Evolutionary conservation across 352 stramenopile genomes (phyloP).

Genomic region (Pythium coloratum): DNA sequence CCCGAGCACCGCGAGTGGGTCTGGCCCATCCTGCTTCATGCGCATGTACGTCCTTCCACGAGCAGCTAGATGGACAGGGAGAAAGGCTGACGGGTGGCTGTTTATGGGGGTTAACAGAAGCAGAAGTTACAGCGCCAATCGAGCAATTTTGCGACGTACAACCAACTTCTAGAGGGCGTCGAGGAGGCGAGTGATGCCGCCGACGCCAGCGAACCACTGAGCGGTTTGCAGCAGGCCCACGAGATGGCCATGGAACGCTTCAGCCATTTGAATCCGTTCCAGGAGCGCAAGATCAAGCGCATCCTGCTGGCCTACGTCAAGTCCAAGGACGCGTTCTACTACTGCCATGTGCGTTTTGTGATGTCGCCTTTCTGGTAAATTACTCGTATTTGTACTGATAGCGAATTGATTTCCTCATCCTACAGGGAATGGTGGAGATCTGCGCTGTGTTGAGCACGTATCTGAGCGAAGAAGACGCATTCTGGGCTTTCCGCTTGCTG

Average conservation of each 20-base stretch:
- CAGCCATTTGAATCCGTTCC: constrained; percentile 75
- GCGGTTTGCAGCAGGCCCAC: constrained; percentile 62
- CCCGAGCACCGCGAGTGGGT: constrained; percentile 75
- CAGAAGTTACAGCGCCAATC: constrained; percentile 60
- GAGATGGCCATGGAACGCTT: constrained; percentile 81
- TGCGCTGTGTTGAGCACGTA: constrained; percentile 77
- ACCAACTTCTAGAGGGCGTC: constrained; percentile 45
- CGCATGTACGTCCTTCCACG: constrained; percentile 30
- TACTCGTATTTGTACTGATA: not conserved
- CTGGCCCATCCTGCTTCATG: constrained; percentile 73
- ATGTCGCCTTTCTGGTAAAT: not conserved
- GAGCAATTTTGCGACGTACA: constrained; percentile 48
- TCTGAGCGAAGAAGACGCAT: constrained; percentile 74
- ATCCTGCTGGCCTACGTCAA: constrained; percentile 78
- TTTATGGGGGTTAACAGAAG: constrained; percentile 27
- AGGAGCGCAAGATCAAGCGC: constrained; percentile 82
- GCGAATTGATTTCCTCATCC: not conserved
- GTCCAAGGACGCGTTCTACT: constrained; percentile 67
- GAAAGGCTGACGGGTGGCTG: no score
- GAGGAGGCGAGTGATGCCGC: constrained; percentile 27
- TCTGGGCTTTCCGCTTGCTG: constrained; percentile 73
- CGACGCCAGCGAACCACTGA: constrained; percentile 36
- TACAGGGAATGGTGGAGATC: constrained; percentile 76
- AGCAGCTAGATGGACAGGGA: not conserved
- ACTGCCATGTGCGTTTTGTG: constrained; percentile 55